phyloP scores from a whole-genome alignment of 345 rosid species.

The Cardamine resedifolia region DNA sequence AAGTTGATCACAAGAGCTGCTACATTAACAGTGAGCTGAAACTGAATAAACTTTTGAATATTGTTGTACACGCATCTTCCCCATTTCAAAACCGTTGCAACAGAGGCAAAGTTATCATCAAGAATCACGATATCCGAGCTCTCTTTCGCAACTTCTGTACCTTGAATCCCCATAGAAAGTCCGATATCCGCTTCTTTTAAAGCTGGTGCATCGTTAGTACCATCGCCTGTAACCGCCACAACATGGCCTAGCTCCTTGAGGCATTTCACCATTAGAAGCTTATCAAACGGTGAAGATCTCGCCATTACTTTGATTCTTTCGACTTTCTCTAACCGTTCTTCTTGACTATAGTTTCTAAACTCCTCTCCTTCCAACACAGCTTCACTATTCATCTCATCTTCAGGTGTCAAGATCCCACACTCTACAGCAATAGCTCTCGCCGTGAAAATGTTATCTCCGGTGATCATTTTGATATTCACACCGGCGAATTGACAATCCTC shows the following conservation, averaged over 20 bases:
- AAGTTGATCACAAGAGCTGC: slow-evolving; percentile 71
- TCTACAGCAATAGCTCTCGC: slow-evolving; percentile 80
- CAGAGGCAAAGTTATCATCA: slow-evolving; percentile 71
- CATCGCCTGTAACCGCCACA: slow-evolving; percentile 81
- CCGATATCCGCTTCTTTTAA: slow-evolving; percentile 77
- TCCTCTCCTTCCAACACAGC: slow-evolving; percentile 64
- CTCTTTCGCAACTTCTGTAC: slow-evolving; percentile 78
- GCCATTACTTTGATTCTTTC: slow-evolving; percentile 78
- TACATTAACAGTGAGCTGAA: slow-evolving; percentile 72
- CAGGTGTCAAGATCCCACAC: slow-evolving; percentile 60
- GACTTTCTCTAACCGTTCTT: slow-evolving; percentile 47
- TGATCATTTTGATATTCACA: slow-evolving; percentile 72
- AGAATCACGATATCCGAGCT: slow-evolving; percentile 78
- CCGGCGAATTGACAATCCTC: slow-evolving; percentile 67
- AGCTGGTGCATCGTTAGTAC: slow-evolving; percentile 78
- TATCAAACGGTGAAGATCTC: slow-evolving; percentile 71
- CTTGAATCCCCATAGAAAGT: slow-evolving; percentile 77
- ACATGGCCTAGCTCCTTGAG: slow-evolving; percentile 65
- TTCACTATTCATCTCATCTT: slow-evolving; percentile 34
- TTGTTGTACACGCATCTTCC: slow-evolving; percentile 78
- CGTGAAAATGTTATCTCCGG: slow-evolving; percentile 72
- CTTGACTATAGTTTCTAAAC: slow-evolving; percentile 46
- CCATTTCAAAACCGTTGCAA: slow-evolving; percentile 65
- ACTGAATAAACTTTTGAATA: slow-evolving; percentile 77
- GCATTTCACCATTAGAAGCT: slow-evolving; percentile 76